Base-by-base conservation (phyloP, 805 yeast genomes). In the Yamadazyma laniorum region DNA sequence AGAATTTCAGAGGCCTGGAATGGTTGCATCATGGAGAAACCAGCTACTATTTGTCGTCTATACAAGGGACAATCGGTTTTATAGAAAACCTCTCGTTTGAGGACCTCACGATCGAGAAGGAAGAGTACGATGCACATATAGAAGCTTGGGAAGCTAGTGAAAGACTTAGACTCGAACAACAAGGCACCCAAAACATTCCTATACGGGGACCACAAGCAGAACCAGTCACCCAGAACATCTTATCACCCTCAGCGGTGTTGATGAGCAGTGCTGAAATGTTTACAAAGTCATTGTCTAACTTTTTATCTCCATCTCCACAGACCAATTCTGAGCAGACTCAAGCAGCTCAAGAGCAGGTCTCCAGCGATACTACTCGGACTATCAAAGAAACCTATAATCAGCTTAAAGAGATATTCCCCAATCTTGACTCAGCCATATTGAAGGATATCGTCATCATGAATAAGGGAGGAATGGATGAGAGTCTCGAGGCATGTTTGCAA, bases 41-140 rank as follows among this genome's bases (percentile, higher is more conserved):
- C 0, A 85, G 93, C 29, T 93, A 93, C 59, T 93, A 93, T 55
- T 65, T 93, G 38, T 85, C 95, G 19, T 85, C 96, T n/a, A 61
- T 91, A 18, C 87, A 85, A 52, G 95, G 95, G 1, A 97, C 97
- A 1, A 77, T 89, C 9, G 78, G 82, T 43, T 93, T 88, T 55
- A 75, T 93, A 7, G 77, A 79, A 39, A 75, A 79, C 9, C 57
- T 93, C 30, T 75, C 70, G 23, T 59, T 63, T 25, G 72, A 75
- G 1, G 74, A 79, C 18, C 65, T 89, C 32, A 80, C 89, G 1
- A 76, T 87, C 3, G 55, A 65, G 1, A 75, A 78, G 38, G 77
- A 74, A 28, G 88, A 82, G 47, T 82, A 67, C 44, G 74, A 74
- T 48, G 74, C 76, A 3, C 69, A 72, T 44, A 70, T 61, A 66